A percentile compares a stretch with the other conserved stretches of the same genome.
Evolutionary conservation across 495 filamentous ascomycete species (phyloP).

Genomic region (Podospora tetraspora): DNA sequence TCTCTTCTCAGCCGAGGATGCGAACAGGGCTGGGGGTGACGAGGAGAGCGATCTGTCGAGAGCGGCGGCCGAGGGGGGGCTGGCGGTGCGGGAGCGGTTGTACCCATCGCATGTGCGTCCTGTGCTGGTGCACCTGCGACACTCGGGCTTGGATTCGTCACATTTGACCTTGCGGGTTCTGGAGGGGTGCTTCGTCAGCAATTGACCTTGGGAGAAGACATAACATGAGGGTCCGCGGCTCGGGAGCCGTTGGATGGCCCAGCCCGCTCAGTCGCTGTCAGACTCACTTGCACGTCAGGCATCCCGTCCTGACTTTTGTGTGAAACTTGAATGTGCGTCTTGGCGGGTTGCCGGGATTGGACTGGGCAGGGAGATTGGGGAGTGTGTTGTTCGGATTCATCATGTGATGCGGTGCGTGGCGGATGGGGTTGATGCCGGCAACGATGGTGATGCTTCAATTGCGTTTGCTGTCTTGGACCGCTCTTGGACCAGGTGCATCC

Average conservation of each 20-base stretch:
- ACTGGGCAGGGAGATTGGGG: neutral
- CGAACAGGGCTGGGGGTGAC: conserved; percentile 9
- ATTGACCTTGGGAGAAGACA: no score
- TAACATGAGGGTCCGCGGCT: conserved; percentile 14
- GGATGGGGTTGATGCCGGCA: neutral
- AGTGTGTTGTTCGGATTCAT: neutral
- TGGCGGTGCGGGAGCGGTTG: neutral
- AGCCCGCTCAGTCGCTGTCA: no score
- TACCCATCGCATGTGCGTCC: conserved; percentile 47
- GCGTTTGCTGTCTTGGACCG: neutral
- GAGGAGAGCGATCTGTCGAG: neutral
- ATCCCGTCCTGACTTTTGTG: conserved; percentile 19
- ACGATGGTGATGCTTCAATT: neutral
- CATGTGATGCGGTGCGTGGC: neutral
- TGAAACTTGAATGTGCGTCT: conserved; percentile 2
- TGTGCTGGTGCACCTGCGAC: conserved; percentile 42
- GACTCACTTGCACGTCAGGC: conserved; percentile 23
- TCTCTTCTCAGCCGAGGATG: conserved; percentile 14
- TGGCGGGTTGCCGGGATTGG: neutral
- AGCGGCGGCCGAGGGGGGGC: neutral
- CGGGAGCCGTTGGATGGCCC: no score
- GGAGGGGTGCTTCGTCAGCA: neutral
- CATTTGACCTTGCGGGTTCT: conserved; percentile 52
- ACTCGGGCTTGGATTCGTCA: conserved; percentile 47
- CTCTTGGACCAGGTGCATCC: neutral